Base-by-base conservation (phyloP, 495 filamentous ascomycete genomes). In the Amphirosellinia nigrospora region DNA sequence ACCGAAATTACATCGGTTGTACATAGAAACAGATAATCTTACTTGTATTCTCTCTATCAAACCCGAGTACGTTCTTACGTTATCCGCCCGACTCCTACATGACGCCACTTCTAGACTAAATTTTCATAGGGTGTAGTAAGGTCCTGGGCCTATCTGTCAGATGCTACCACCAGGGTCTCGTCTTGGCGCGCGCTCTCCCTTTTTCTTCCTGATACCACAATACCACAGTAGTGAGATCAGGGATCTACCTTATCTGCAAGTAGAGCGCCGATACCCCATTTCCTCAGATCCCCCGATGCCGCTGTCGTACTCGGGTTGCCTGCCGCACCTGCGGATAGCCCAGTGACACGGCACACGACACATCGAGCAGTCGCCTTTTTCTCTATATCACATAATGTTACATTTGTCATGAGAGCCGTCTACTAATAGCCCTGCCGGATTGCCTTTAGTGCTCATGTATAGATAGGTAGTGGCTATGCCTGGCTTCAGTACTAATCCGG, bases 271-370 rank as follows among this genome's bases (percentile, higher is more conserved):
- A 46, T 50, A 13, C 39, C 6, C 56, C 56, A 39, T 41, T 61
- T 3, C n/a, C 23, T 34, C 38, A 64, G 61, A 64, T 48, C 16
- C 61, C 61, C 63, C 63, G 63, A 39, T 64, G 30, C 61, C 43
- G 43, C 61, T 43, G 32, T 65, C 63, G 63, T 65, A 65, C 63
- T 65, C 63, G 63, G 45, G 32, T 65, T 65, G 63, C 63, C 63
- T 52, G 63, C 63, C 63, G 63, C 46, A 53, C 46, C n/a, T 26
- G 32, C 4, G n/a, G 6, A 21, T 19, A 53, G 63, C 46, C 46
- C 46, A 26, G 26, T 32, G 23, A 16, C 63, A 52, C 9, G 62
- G 45, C 62, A 38, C 45, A 65, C 63, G 63, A 53, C 63, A 28
- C 46, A 43, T n/a, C 38, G 8, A 41, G 36, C 11, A 23, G 28